Base-by-base conservation (phyloP, 2,329 filamentous ascomycete species). In the Zarea fungicola region DNA sequence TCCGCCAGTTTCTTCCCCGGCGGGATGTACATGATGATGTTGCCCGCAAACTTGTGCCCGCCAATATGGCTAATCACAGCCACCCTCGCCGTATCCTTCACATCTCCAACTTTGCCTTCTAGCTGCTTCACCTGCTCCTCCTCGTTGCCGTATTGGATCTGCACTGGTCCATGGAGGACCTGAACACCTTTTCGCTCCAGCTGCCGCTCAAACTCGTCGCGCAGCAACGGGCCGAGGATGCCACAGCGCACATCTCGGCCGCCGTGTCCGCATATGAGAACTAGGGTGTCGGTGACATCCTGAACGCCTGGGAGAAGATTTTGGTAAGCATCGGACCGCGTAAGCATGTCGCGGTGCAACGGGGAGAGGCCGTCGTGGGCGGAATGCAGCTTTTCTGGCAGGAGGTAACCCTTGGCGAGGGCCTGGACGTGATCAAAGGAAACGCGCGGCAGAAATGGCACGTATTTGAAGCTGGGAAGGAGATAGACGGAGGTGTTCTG, bases 181-280 rank as follows among this genome's bases (percentile, higher is more conserved):
- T 69, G 58, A 3, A 81, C 64, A 0, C 77, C 79, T 16, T 70
- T 66, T 5, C 62, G 65, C 2, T 65, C 65, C 6, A 91, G 63
- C 58, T 80, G 76, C 8, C 65, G 66, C 56, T 81, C 76, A 56
- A 97, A 97, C 57, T 90, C 85, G 0, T 67, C 67, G 56, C 80
- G 72, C 13, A 97, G 71, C 2, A 89, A 67, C 0, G 90, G 89
- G 0, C 89, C 91, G 54, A 92, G 74, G 19, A 88, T 69, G 0
- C 93, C 92, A 60, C 93, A 99, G 44, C 93, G 78, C 59, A 75
- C 72, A 62, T 99, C 93, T 10, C 93, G 76, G 3, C 83, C 83
- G 13, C 85, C 86, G 59, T 99, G 93, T 0, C 90, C 89, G 62
- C 93, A 99, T 36, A 96, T 85, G 18, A 97, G 70, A 25, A 99